Percentiles rank a stretch among this genome's conserved stretches.
phyloP scores from a whole-genome alignment of 2,329 filamentous ascomycete genomes.

The Spiromastix sp. region DNA sequence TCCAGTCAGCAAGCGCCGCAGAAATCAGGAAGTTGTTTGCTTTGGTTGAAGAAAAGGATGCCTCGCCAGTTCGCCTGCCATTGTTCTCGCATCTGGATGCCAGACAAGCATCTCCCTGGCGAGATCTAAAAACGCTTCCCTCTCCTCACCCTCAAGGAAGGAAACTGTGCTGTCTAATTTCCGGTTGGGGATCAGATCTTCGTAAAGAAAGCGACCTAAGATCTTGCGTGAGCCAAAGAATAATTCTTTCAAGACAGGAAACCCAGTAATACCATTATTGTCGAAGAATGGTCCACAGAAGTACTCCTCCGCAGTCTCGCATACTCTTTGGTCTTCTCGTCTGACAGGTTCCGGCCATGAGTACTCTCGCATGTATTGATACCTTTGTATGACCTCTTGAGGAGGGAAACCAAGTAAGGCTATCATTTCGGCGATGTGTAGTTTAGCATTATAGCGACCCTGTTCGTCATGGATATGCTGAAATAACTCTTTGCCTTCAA shows the following conservation, averaged over 20 bases:
- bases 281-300: conserved; percentile 20
- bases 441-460: conserved; percentile 20
- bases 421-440: conserved; percentile 32
- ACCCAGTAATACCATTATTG: conserved; percentile 12
- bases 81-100: conserved; percentile 20
- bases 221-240: conserved; percentile 15
- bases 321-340: conserved; percentile 10
- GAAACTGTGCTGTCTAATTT: conserved; percentile 20
- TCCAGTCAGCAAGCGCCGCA: conserved; percentile 12
- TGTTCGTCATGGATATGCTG: conserved; percentile 19
- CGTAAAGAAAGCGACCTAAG: conserved; percentile 23
- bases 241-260: conserved; percentile 10
- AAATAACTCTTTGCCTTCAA: conserved; percentile 28
- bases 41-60: conserved; percentile 23
- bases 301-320: conserved; percentile 11
- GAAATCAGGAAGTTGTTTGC: conserved; percentile 15
- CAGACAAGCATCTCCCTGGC: conserved; percentile 22
- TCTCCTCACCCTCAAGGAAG: conserved; percentile 21
- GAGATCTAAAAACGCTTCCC: conserved; percentile 21
- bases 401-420: conserved; percentile 28
- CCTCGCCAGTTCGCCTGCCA: conserved; percentile 18
- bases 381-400: conserved; percentile 16
- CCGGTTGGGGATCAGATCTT: conserved; percentile 23
- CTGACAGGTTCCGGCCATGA: conserved; percentile 12
- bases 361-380: conserved; percentile 8